Conservation (phyloP, 2,329 filamentous ascomycete genomes). For the Geosmithia putterillii region DNA sequence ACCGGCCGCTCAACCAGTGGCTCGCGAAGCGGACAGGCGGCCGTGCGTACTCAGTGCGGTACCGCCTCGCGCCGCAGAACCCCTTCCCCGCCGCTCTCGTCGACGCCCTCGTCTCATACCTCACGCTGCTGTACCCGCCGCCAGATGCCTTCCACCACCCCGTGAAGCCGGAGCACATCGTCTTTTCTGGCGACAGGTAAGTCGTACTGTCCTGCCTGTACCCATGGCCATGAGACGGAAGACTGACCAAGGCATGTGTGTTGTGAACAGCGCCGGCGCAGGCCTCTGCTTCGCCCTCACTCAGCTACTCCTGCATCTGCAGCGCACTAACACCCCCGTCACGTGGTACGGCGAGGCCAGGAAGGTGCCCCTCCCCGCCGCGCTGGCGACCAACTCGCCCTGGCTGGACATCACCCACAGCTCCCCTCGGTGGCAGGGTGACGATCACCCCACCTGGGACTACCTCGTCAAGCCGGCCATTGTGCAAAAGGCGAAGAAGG, state of each 20-base stretch:
- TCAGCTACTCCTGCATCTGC: conserved; percentile 55
- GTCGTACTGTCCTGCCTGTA: conserved; percentile 4
- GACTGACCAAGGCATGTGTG: neutral
- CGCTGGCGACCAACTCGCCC: conserved; percentile 48
- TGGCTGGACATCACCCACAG: conserved; percentile 62
- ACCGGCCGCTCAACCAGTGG: conserved; percentile 44
- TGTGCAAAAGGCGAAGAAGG: conserved; percentile 13
- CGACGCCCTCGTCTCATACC: conserved; percentile 61
- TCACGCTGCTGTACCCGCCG: conserved; percentile 61
- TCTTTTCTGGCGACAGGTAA: conserved; percentile 59
- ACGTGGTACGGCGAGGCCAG: conserved; percentile 48
- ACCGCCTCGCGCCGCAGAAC: conserved; percentile 62
- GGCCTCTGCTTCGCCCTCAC: conserved; percentile 56
- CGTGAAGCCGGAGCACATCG: conserved; percentile 52
- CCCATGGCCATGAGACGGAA: neutral
- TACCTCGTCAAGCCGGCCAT: conserved; percentile 36
- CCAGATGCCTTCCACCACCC: conserved; percentile 53
- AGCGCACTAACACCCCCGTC: conserved; percentile 31
- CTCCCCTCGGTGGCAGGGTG: conserved; percentile 15
- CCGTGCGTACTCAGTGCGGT: conserved; percentile 59
- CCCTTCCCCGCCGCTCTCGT: conserved; percentile 65
- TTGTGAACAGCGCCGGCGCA: conserved; percentile 49
- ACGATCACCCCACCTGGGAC: conserved; percentile 16
- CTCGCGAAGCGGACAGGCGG: conserved; percentile 57
- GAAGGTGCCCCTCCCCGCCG: conserved; percentile 53